Base-by-base conservation (phyloP, 2,329 filamentous ascomycete genomes). In the Colletotrichum graminicola region DNA sequence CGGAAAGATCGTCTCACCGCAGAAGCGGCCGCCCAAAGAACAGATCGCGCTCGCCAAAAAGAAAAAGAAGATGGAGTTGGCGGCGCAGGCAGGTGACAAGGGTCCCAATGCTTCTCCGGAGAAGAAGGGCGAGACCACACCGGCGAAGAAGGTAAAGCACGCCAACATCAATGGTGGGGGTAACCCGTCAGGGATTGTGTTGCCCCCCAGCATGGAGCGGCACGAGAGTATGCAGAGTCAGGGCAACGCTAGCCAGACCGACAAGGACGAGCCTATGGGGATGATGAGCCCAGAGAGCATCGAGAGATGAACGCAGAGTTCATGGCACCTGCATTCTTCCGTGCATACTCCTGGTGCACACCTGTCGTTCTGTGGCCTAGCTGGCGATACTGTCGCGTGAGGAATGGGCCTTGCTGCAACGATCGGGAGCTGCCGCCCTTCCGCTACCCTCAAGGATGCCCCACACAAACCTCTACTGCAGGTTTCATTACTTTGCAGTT, bases 251-350 rank as follows among this genome's bases (percentile, higher is more conserved):
- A 91, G 87, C 73, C 90, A 90, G 78, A 91, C 88, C 67, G 91
- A 91, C 75, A 91, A 92, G 78, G 91, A 91, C 67, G 89, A 90
- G 63, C 88, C 86, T 23, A 89, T 90, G 41, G 92, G 92, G 26
- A 94, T 95, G 90, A 94, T 95, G 86, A 96, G 93, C 78, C 94
- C 94, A 5, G 91, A 95, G 82, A 94, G 93, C 80, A 90, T 94
- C 75, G 87, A 88, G 62, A 73, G 71, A 63, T 74, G 16, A 36
- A n/a, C 51, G 26, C 21, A 29, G 34, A 23, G 16, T 3, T n/a
- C 47, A 43, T 65, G 18, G 56, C 49, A 39, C 34, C 43, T 49
- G 21, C 21, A 43, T 29, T 36, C 41, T 14, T 23, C 43, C 49
- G 62, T 71, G 66, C 64, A 72, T 69, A 61, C 39, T 36, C 34